A percentile compares a stretch with the other conserved stretches of the same genome.
phyloP scores from a whole-genome alignment of 345 rosid species.

The Microcos paniculata region DNA sequence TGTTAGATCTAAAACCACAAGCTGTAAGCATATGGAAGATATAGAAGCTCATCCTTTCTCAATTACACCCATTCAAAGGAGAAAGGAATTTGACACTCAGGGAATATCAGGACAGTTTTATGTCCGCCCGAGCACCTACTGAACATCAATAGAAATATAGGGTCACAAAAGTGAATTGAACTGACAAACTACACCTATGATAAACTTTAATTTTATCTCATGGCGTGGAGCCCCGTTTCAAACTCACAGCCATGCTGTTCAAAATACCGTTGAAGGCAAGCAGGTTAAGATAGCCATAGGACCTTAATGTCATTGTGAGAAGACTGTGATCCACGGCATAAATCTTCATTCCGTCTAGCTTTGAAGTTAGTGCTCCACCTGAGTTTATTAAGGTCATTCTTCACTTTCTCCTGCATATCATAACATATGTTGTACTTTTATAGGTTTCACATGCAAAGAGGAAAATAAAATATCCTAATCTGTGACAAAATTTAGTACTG shows the following conservation, averaged over 20 bases:
- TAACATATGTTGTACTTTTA: background rate
- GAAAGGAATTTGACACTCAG: background rate
- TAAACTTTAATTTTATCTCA: background rate
- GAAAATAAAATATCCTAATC: background rate
- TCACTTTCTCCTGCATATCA: slow-evolving; percentile 34
- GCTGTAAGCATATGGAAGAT: background rate
- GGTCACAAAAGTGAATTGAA: slow-evolving; percentile 7
- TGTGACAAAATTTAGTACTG: background rate
- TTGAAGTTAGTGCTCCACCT: slow-evolving; percentile 27
- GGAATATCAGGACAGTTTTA: background rate
- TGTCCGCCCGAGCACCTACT: background rate
- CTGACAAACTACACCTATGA: slow-evolving; percentile 10
- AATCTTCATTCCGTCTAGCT: slow-evolving; percentile 21
- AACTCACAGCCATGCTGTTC: background rate
- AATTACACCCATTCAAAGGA: background rate
- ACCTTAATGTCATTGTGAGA: slow-evolving; percentile 12
- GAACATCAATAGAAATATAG: background rate
- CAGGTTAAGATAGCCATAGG: background rate
- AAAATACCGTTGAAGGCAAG: background rate
- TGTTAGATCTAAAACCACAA: background rate
- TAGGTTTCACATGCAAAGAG: background rate
- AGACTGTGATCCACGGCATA: slow-evolving; percentile 12
- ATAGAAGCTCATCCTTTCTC: background rate
- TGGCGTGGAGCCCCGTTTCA: slow-evolving; percentile 2
- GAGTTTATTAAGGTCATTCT: slow-evolving; percentile 19